These are phyloP conservation scores for Schizochytrium sp. DNA, from an alignment of 108 stramenopile species.

Conservation along the genomic window DNA sequence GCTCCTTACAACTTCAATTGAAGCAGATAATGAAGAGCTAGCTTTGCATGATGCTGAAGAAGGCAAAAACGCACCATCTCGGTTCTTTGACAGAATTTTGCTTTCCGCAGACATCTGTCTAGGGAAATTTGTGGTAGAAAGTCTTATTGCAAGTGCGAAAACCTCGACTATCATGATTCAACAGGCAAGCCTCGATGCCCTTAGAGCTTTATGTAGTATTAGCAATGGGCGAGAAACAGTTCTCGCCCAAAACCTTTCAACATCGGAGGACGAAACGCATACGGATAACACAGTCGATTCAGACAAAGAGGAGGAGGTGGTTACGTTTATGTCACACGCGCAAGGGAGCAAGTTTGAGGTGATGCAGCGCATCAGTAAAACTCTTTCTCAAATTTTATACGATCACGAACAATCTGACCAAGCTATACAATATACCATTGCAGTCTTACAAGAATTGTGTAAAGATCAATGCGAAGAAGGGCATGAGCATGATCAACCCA, in stretches of 20 bases:
- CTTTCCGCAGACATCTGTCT: not conserved
- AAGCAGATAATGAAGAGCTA: not conserved
- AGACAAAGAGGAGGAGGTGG: not conserved
- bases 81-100: not conserved
- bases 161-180: too few relatives aligned
- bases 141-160: not conserved
- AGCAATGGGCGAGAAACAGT: too few relatives aligned
- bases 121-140: not conserved
- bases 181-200: too few relatives aligned
- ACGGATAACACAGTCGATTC: not conserved
- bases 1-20: not conserved
- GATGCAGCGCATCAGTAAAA: not conserved
- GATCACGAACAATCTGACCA: not conserved
- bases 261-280: too few relatives aligned
- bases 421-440: not conserved
- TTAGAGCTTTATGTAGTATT: too few relatives aligned
- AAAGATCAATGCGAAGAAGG: not conserved
- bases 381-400: not conserved
- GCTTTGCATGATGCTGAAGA: not conserved
- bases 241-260: too few relatives aligned
- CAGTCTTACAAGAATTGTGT: not conserved
- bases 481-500: not conserved
- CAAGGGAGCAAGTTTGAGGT: not conserved
- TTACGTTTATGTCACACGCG: not conserved
- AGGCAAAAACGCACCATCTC: not conserved